Conservation (phyloP, 352 stramenopile genomes). For the Pythium biforme region DNA sequence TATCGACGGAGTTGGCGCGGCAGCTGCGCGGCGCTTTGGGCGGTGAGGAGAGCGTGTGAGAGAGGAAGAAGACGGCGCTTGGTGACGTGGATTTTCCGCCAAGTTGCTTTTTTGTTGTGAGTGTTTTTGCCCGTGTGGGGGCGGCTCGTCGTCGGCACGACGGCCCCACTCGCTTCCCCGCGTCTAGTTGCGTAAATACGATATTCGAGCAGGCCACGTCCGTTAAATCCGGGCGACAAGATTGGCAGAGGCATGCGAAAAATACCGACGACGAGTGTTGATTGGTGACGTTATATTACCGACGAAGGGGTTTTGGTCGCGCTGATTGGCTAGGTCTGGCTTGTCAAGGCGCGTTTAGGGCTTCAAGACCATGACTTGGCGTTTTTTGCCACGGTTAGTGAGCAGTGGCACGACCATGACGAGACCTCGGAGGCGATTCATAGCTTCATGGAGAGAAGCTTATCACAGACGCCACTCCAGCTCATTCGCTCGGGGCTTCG, state of each 20-base stretch:
- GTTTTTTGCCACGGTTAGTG: not conserved
- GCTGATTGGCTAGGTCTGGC: conserved; percentile 5
- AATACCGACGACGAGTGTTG: not conserved
- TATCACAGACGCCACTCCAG: not conserved
- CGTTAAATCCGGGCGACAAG: not conserved
- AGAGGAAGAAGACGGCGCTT: not conserved
- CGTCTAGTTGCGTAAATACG: not conserved
- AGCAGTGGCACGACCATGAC: not conserved
- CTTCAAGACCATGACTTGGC: conserved; percentile 4
- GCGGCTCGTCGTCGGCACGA: conserved; percentile 1
- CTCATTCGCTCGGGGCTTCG: not conserved
- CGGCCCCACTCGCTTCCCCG: not conserved
- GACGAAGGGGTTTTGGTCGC: not conserved
- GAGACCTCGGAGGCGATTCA: not conserved
- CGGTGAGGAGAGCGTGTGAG: not conserved
- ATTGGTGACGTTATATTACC: conserved; percentile 1
- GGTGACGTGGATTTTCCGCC: not conserved
- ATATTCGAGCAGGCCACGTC: not conserved
- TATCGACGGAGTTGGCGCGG: not conserved
- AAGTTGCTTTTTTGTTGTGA: conserved; percentile 2
- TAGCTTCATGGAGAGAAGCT: not conserved
- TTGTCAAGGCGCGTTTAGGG: conserved; percentile 3
- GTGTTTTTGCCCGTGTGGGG: not conserved
- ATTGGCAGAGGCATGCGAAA: not conserved
- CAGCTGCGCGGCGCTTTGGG: not conserved